Evolutionary conservation across 2,329 filamentous ascomycete genomes (phyloP).

Genomic region (Thelonectria rubi): DNA sequence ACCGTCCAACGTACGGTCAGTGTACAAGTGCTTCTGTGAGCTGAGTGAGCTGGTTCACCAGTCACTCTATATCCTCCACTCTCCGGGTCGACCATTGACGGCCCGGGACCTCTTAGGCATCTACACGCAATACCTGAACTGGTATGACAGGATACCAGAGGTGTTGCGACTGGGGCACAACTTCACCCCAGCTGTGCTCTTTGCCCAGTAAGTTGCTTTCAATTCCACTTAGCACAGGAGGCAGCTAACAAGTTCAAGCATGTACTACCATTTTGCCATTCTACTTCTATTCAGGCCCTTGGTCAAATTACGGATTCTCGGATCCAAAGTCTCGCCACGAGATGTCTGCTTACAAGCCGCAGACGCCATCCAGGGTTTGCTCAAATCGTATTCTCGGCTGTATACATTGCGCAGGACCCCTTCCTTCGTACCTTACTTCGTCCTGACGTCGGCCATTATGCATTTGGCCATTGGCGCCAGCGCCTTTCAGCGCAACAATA

Average conservation of each 20-base stretch:
- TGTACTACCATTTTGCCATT: slow-evolving; percentile 77
- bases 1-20: slow-evolving; percentile 73
- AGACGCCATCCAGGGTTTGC: slow-evolving; percentile 65
- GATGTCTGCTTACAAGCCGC: slow-evolving; percentile 72
- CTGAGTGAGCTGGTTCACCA: slow-evolving; percentile 79
- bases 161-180: slow-evolving; percentile 72
- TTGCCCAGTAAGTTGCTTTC: slow-evolving; percentile 70
- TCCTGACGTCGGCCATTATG: slow-evolving; percentile 69
- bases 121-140: slow-evolving; percentile 75
- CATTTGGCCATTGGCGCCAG: slow-evolving; percentile 63
- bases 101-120: slow-evolving; percentile 69
- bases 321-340: slow-evolving; percentile 69
- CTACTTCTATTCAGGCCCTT: slow-evolving; percentile 78
- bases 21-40: slow-evolving; percentile 75
- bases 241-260: slow-evolving; percentile 52
- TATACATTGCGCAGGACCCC: slow-evolving; percentile 68
- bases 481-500: slow-evolving; percentile 31
- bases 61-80: slow-evolving; percentile 76
- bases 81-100: slow-evolving; percentile 71
- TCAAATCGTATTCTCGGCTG: slow-evolving; percentile 65
- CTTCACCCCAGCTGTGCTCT: slow-evolving; percentile 77
- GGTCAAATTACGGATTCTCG: slow-evolving; percentile 70
- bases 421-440: slow-evolving; percentile 69
- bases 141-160: slow-evolving; percentile 74
- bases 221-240: background rate